phyloP scores from a whole-genome alignment of 306 rosid genomes.

The Corylus heterophylla region DNA sequence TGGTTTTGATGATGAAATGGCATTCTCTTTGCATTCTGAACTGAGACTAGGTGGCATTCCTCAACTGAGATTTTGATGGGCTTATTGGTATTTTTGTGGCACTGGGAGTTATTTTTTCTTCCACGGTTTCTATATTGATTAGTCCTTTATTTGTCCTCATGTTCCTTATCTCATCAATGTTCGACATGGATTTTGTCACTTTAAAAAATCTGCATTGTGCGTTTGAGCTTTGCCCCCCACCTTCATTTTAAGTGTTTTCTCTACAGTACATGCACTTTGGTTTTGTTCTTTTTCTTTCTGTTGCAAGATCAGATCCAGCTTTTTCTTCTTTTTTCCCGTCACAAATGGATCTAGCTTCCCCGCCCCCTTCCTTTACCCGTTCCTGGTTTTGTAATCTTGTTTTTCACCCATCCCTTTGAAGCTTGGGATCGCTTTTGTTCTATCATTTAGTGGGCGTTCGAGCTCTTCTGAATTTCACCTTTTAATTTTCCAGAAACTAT shows the following conservation, averaged over 20 bases:
- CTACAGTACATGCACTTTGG: not conserved
- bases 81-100: not conserved
- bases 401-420: not conserved
- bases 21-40: not conserved
- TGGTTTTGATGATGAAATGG: slow-evolving; percentile 2
- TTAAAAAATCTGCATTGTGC: not conserved
- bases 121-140: not conserved
- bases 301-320: not conserved
- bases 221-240: not conserved
- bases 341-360: not conserved
- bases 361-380: not conserved
- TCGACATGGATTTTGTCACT: not conserved
- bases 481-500: not conserved
- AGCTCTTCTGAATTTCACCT: not conserved
- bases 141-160: not conserved
- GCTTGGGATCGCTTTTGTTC: not conserved
- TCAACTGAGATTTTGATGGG: not conserved
- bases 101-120: not conserved
- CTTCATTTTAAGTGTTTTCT: not conserved
- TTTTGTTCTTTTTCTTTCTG: not conserved
- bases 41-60: not conserved
- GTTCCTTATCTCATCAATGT: not conserved
- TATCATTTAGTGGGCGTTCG: not conserved
- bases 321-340: not conserved
- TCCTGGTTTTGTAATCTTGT: not conserved